phyloP scores from a whole-genome alignment of 2,329 filamentous ascomycete species.

The Beauveria rudraprayagi region DNA sequence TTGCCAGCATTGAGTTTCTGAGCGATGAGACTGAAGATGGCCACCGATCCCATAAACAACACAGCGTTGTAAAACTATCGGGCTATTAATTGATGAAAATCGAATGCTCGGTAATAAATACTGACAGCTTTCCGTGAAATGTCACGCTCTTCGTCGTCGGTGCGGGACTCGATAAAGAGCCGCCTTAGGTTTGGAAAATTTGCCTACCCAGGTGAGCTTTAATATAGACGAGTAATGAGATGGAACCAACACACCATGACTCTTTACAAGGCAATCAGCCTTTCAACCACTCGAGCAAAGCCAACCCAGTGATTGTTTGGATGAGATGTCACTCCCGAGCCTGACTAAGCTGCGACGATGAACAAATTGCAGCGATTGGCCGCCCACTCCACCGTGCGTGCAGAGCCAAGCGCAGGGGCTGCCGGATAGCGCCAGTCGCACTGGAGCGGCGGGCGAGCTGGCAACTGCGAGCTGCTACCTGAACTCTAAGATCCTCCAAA shows the following conservation, averaged over 20 bases:
- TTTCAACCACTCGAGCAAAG: background rate
- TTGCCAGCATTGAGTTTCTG: conserved; percentile 65
- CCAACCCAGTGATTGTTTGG: background rate
- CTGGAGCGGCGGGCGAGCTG: background rate
- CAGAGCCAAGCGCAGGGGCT: conserved; percentile 1
- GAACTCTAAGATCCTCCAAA: conserved; percentile 4
- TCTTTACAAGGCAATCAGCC: conserved; percentile 1
- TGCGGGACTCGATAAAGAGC: conserved; percentile 88
- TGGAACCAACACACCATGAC: background rate
- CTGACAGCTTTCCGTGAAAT: conserved; percentile 88
- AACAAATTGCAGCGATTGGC: background rate
- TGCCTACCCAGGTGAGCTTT: conserved; percentile 37
- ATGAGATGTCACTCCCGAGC: background rate
- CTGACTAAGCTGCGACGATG: conserved; percentile 7
- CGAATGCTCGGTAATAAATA: background rate
- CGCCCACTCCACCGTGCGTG: background rate
- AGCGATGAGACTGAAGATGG: conserved; percentile 86
- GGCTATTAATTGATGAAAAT: too few relatives aligned
- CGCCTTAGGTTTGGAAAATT: conserved; percentile 91
- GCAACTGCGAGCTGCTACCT: conserved; percentile 1
- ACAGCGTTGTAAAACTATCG: conserved; percentile 92
- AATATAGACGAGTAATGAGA: too few relatives aligned
- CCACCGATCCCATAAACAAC: conserved; percentile 91
- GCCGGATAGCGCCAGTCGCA: conserved; percentile 5
- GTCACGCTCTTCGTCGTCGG: conserved; percentile 87